These are phyloP conservation scores for Fusarium hostae DNA, from an alignment of 2,329 filamentous ascomycete species.

Conservation along the genomic window DNA sequence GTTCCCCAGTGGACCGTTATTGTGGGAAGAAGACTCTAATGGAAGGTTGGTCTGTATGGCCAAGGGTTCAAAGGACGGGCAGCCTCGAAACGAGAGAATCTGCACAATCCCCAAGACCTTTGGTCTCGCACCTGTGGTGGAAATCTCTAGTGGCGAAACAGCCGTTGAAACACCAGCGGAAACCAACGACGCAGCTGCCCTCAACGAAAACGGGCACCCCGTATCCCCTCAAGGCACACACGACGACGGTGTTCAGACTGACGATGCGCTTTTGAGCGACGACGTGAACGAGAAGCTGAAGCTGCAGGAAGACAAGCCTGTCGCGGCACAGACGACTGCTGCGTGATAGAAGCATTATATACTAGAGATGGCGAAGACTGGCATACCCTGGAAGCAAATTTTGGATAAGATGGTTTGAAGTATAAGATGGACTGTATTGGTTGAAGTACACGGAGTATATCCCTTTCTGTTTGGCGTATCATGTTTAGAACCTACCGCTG, in stretches of 20 bases:
- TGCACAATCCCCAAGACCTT: slow-evolving; percentile 62
- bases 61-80: slow-evolving; percentile 59
- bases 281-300: slow-evolving; percentile 49
- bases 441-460: slow-evolving; percentile 15
- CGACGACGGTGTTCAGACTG: slow-evolving; percentile 45
- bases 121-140: slow-evolving; percentile 12
- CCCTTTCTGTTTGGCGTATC: slow-evolving; percentile 8
- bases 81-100: slow-evolving; percentile 59
- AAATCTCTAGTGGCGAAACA: slow-evolving; percentile 1
- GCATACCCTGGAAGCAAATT: slow-evolving; percentile 27
- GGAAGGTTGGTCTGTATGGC: slow-evolving; percentile 64
- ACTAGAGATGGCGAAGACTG: slow-evolving; percentile 26
- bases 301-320: slow-evolving; percentile 42
- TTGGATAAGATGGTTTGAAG: not conserved
- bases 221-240: slow-evolving; percentile 44
- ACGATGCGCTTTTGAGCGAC: slow-evolving; percentile 44
- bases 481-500: slow-evolving; percentile 11
- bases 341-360: slow-evolving; percentile 11
- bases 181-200: not conserved
- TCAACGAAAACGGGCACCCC: slow-evolving; percentile 8
- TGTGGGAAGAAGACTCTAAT: slow-evolving; percentile 63
- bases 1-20: slow-evolving; percentile 67
- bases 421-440: not conserved
- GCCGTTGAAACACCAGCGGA: not conserved
- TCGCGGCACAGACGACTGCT: slow-evolving; percentile 18